A percentile compares a stretch with the other conserved stretches of the same genome.
Evolutionary conservation across 2,329 filamentous ascomycete genomes (phyloP).

Genomic region (Plectosphaerella cucumerina): DNA sequence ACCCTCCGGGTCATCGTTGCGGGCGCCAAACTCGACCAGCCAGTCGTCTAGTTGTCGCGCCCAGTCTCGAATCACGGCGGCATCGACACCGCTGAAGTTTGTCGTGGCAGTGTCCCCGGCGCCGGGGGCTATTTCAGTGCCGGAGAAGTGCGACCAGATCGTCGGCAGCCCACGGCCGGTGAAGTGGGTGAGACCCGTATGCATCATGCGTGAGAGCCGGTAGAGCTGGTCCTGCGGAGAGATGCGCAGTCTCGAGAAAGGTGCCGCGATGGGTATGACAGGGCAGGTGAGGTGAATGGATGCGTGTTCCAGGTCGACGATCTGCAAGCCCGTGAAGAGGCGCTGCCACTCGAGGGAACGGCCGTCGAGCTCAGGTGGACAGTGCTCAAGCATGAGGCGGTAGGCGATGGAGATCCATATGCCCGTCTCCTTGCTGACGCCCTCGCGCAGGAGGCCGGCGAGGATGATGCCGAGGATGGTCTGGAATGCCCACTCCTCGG

Average conservation of each 20-base stretch:
- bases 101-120: constrained; percentile 15
- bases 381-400: constrained; percentile 34
- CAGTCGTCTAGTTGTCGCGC: constrained; percentile 35
- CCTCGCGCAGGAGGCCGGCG: constrained; percentile 34
- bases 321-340: constrained; percentile 33
- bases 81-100: constrained; percentile 31
- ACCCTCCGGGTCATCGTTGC: constrained; percentile 23
- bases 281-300: constrained; percentile 36
- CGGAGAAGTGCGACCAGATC: constrained; percentile 36
- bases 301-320: constrained; percentile 39
- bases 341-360: constrained; percentile 33
- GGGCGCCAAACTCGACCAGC: constrained; percentile 32
- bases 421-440: constrained; percentile 34
- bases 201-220: constrained; percentile 38
- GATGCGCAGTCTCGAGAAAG: constrained; percentile 28
- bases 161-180: constrained; percentile 35
- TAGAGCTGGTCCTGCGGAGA: constrained; percentile 35
- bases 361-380: constrained; percentile 31
- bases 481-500: constrained; percentile 36
- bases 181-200: constrained; percentile 36
- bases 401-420: constrained; percentile 40
- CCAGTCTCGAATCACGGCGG: constrained; percentile 37
- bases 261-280: constrained; percentile 33
- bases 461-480: constrained; percentile 36
- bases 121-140: constrained; percentile 9